These are phyloP conservation scores for Aspergillus sp. DNA, from an alignment of 2,329 filamentous ascomycete species.

Conservation along the genomic window DNA sequence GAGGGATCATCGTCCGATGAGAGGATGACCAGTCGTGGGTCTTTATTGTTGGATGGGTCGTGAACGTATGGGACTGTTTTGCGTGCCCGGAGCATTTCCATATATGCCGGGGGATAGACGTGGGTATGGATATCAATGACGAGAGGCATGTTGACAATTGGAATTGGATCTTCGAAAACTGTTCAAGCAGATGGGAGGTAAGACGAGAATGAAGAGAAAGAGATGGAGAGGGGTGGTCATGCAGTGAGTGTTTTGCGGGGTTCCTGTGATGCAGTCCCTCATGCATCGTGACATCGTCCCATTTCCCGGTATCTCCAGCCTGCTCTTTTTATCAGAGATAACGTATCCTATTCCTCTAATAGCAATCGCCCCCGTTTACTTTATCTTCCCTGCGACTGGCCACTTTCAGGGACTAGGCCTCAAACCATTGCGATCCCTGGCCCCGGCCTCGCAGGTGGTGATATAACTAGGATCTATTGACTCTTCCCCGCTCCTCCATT, in stretches of 20 bases:
- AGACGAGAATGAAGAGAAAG: not conserved
- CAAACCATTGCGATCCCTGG: not conserved
- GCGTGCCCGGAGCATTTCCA: constrained; percentile 57
- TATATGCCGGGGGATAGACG: constrained; percentile 62
- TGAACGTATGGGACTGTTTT: constrained; percentile 47
- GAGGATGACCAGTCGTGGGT: constrained; percentile 48
- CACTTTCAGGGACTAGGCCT: not conserved
- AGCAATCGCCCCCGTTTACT: not conserved
- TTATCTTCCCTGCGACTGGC: not conserved
- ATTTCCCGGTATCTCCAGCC: not conserved
- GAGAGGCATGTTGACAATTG: constrained; percentile 33
- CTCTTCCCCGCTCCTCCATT: not conserved
- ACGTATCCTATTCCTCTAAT: not conserved
- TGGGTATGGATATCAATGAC: constrained; percentile 64
- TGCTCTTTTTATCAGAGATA: not conserved
- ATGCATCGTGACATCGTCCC: not conserved
- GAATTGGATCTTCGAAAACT: not conserved
- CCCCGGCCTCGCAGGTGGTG: not conserved
- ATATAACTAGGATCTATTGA: not conserved
- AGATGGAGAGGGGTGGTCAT: not conserved
- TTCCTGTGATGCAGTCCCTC: not conserved
- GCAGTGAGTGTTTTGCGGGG: not conserved
- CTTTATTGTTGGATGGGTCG: constrained; percentile 34
- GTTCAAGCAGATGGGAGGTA: not conserved
- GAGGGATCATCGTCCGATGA: constrained; percentile 46